Evolutionary conservation across 1,284 basidiomycete species (phyloP).

Genomic region (Somion occarium): DNA sequence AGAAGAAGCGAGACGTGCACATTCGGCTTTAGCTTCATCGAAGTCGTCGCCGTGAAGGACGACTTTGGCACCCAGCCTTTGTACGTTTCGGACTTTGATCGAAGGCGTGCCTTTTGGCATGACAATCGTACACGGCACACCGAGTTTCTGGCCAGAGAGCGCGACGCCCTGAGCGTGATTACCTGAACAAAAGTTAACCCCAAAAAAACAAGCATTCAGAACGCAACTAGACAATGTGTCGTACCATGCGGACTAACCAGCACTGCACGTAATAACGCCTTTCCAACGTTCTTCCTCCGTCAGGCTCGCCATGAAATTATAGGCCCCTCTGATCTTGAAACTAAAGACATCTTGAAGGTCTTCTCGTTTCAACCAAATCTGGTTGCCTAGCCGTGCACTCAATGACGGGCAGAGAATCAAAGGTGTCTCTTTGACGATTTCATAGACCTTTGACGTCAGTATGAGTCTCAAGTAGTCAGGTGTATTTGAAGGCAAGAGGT

Average conservation of each 20-base stretch:
- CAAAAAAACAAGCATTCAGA: constrained; percentile 1
- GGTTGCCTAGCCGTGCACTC: constrained; percentile 83
- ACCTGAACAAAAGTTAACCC: constrained; percentile 44
- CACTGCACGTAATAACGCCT: constrained; percentile 97
- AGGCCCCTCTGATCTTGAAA: constrained; percentile 98
- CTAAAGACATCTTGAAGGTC: constrained; percentile 97
- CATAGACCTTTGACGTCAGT: constrained; percentile 91
- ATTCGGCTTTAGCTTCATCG: constrained; percentile 95
- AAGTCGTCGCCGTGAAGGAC: constrained; percentile 92
- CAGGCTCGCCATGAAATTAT: constrained; percentile 97
- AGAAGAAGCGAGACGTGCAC: constrained; percentile 73
- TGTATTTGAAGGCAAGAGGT: constrained; percentile 62
- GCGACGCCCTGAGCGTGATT: constrained; percentile 99
- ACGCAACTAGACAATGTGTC: constrained; percentile 1
- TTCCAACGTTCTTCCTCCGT: constrained; percentile 90
- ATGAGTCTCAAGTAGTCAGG: constrained; percentile 96
- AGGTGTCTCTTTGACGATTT: constrained; percentile 90
- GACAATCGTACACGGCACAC: constrained; percentile 94
- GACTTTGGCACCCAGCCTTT: constrained; percentile 90
- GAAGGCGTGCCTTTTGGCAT: constrained; percentile 96
- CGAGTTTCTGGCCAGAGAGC: constrained; percentile 81
- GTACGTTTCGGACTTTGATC: constrained; percentile 96
- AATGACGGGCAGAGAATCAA: constrained; percentile 85
- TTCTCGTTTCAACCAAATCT: constrained; percentile 94
- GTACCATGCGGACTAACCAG: constrained; percentile 75